Evolutionary conservation across 2,329 filamentous ascomycete species (phyloP).

Genomic region (Cladophialophora carrionii): DNA sequence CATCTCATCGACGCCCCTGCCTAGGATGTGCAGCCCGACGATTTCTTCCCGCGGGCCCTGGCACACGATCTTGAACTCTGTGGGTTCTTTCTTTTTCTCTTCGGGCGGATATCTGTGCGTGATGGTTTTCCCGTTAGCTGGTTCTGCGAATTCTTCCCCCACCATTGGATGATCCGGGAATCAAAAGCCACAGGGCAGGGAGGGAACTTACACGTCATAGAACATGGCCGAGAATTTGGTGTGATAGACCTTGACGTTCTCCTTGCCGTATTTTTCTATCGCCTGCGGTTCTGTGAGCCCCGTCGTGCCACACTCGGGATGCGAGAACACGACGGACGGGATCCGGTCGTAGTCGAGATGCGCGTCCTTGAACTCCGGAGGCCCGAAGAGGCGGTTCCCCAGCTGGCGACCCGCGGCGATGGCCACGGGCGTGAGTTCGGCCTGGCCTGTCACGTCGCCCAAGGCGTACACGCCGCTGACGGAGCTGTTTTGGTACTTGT

Average conservation of each 20-base stretch:
- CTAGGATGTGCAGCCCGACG: constrained; percentile 56
- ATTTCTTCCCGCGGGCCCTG: constrained; percentile 55
- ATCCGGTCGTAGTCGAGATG: constrained; percentile 56
- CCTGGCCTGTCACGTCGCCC: constrained; percentile 56
- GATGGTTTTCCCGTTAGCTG: neutral
- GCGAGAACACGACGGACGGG: constrained; percentile 58
- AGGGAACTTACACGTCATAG: constrained; percentile 44
- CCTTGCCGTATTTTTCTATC: constrained; percentile 52
- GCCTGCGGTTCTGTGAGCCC: constrained; percentile 57
- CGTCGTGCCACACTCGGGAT: constrained; percentile 55
- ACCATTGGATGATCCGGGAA: neutral
- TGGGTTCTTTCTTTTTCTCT: constrained; percentile 55
- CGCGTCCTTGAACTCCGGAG: constrained; percentile 48
- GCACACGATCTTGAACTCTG: constrained; percentile 56
- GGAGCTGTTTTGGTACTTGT: constrained; percentile 56
- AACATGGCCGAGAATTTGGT: constrained; percentile 56
- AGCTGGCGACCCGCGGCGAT: constrained; percentile 57
- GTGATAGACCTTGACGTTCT: constrained; percentile 56
- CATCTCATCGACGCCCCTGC: constrained; percentile 63
- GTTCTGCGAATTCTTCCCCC: neutral
- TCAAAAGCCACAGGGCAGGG: neutral
- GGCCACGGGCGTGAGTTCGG: constrained; percentile 57
- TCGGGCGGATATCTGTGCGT: constrained; percentile 48
- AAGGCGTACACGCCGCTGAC: constrained; percentile 54
- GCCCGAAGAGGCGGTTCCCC: constrained; percentile 55